A percentile compares a stretch with the other conserved stretches of the same genome.
These are phyloP conservation scores for Pyrenophora tritici-repentis DNA, from an alignment of 2,329 filamentous ascomycete species.

Conservation along the genomic window DNA sequence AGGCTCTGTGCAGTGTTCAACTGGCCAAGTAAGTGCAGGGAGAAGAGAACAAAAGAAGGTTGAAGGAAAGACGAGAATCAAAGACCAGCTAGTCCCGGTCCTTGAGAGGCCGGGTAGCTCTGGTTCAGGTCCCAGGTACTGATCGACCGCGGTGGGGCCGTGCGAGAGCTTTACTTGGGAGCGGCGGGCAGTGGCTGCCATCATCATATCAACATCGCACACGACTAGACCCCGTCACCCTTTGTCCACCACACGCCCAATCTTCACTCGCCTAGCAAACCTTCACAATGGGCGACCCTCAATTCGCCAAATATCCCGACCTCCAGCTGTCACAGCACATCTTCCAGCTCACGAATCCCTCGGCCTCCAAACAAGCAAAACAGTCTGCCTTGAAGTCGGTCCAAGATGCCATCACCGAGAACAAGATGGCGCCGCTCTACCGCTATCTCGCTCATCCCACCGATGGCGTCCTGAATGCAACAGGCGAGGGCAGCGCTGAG, in stretches of 20 bases:
- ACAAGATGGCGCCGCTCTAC: slow-evolving; percentile 89
- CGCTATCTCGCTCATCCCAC: slow-evolving; percentile 80
- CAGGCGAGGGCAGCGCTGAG: slow-evolving; percentile 66
- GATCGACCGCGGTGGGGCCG: slow-evolving; percentile 7
- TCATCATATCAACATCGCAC: slow-evolving; percentile 19
- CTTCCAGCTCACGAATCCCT: slow-evolving; percentile 83
- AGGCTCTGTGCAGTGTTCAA: background rate
- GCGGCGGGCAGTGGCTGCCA: slow-evolving; percentile 20
- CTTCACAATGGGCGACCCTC: slow-evolving; percentile 72
- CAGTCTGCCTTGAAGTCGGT: slow-evolving; percentile 73
- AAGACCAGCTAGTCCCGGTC: background rate
- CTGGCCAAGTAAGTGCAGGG: background rate
- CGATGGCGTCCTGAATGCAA: slow-evolving; percentile 78
- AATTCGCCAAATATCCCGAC: slow-evolving; percentile 83
- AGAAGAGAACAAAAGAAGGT: background rate
- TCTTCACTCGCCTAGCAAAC: slow-evolving; percentile 4
- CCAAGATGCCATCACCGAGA: slow-evolving; percentile 79
- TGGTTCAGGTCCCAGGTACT: slow-evolving; percentile 2
- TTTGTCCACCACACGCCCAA: slow-evolving; percentile 7
- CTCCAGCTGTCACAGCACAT: slow-evolving; percentile 83
- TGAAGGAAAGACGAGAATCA: background rate
- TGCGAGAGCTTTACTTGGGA: slow-evolving; percentile 16
- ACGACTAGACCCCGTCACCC: slow-evolving; percentile 11
- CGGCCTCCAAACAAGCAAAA: slow-evolving; percentile 68
- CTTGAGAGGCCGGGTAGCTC: background rate